Conservation (phyloP, 2,329 filamentous ascomycete genomes). For the Sarocladiaceae sp. region DNA sequence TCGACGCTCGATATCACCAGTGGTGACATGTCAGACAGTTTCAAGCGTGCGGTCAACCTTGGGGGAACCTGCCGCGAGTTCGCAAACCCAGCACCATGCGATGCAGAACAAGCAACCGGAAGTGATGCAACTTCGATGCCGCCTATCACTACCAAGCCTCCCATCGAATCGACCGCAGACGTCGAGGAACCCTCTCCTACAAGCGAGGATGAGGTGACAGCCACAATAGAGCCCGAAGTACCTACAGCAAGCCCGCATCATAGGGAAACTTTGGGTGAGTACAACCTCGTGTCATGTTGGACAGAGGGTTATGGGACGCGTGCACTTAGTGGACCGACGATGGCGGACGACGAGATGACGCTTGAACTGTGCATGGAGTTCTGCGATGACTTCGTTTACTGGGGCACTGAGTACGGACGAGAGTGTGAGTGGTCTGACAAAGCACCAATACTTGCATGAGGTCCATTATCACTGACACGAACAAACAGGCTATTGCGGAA, state of each 20-base stretch:
- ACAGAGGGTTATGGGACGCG: conserved; percentile 39
- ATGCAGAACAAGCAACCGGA: conserved; percentile 13
- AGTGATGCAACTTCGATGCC: conserved; percentile 14
- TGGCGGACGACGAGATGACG: conserved; percentile 45
- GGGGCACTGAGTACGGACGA: conserved; percentile 47
- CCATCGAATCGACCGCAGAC: conserved; percentile 12
- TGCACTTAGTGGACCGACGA: conserved; percentile 36
- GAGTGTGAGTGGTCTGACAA: conserved; percentile 34
- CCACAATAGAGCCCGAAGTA: neutral
- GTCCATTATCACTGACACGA: no score
- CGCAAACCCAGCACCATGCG: conserved; percentile 26
- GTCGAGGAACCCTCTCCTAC: conserved; percentile 9
- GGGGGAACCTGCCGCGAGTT: conserved; percentile 40
- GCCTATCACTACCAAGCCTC: conserved; percentile 11
- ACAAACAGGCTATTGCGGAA: conserved; percentile 41
- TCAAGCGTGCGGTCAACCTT: conserved; percentile 42
- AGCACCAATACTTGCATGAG: neutral
- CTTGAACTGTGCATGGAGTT: conserved; percentile 41
- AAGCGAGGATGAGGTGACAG: conserved; percentile 10
- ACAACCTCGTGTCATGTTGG: conserved; percentile 42
- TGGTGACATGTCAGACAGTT: conserved; percentile 38
- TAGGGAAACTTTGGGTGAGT: conserved; percentile 37
- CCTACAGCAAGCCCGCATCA: conserved; percentile 22
- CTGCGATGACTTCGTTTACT: conserved; percentile 43
- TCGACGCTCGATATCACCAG: conserved; percentile 42